Conservation (phyloP, 1,284 basidiomycete species). For the Ceratobasidium theobromae region DNA sequence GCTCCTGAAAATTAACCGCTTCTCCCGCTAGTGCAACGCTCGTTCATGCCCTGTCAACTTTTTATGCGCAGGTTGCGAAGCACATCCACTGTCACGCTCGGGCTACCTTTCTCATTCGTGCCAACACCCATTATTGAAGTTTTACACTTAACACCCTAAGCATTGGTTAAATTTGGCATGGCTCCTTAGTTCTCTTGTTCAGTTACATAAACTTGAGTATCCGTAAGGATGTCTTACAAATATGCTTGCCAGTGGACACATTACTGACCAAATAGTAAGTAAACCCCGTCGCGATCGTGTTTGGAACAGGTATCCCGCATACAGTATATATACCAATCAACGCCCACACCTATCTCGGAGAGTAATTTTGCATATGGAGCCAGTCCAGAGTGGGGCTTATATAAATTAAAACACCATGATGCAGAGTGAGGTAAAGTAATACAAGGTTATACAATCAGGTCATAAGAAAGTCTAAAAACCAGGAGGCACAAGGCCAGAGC, state of each 20-base stretch:
- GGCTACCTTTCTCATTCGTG: neutral
- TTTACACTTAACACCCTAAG: neutral
- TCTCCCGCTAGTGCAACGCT: neutral
- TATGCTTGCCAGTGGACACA: too few relatives aligned
- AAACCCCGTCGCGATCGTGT: too few relatives aligned
- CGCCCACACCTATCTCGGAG: too few relatives aligned
- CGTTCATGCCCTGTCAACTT: neutral
- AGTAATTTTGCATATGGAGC: too few relatives aligned
- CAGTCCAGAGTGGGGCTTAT: slow-evolving; percentile 24
- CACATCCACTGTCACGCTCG: neutral
- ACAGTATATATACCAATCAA: too few relatives aligned
- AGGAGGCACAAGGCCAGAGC: slow-evolving; percentile 28
- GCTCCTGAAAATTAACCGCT: neutral
- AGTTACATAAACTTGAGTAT: too few relatives aligned
- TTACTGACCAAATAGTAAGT: too few relatives aligned
- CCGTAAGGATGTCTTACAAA: too few relatives aligned
- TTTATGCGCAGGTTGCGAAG: slow-evolving; percentile 8
- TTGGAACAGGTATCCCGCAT: too few relatives aligned
- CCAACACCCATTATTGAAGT: neutral
- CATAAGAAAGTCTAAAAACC: slow-evolving; percentile 19
- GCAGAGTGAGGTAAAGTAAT: neutral
- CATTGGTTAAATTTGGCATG: too few relatives aligned
- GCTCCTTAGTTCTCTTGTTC: too few relatives aligned
- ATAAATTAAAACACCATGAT: slow-evolving; percentile 18
- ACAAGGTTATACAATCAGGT: neutral